A percentile compares a stretch with the other conserved stretches of the same genome.
Evolutionary conservation across 73 alveolate genomes (phyloP).

Genomic region (Diophrys sp.): DNA sequence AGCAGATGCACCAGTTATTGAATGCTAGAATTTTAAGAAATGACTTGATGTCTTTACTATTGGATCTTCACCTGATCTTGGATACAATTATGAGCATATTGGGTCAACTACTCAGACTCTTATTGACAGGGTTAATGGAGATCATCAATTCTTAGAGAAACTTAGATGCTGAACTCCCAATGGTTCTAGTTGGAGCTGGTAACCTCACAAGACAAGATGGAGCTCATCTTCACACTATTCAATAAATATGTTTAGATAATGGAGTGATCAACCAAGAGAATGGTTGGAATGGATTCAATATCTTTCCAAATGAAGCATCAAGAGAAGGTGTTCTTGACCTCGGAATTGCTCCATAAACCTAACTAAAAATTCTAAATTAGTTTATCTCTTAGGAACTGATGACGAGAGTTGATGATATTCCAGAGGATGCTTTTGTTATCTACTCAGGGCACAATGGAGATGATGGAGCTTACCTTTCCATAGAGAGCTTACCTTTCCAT

Average conservation of each 20-base stretch:
- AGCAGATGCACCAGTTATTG: slow-evolving; percentile 78
- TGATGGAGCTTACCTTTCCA: slow-evolving; percentile 91
- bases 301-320: slow-evolving; percentile 71
- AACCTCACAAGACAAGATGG: slow-evolving; percentile 77
- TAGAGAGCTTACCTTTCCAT: slow-evolving; percentile 83
- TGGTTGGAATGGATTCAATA: slow-evolving; percentile 84
- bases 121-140: slow-evolving; percentile 72
- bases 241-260: slow-evolving; percentile 50
- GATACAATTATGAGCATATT: slow-evolving; percentile 67
- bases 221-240: slow-evolving; percentile 64
- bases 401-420: slow-evolving; percentile 81
- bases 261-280: slow-evolving; percentile 61
- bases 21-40: slow-evolving; percentile 78
- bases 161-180: slow-evolving; percentile 81
- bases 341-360: slow-evolving; percentile 56
- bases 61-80: slow-evolving; percentile 73
- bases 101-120: slow-evolving; percentile 74
- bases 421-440: slow-evolving; percentile 87
- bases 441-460: slow-evolving; percentile 91
- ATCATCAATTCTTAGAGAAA: slow-evolving; percentile 76
- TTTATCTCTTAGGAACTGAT: slow-evolving; percentile 78
- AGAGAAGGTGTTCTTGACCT: slow-evolving; percentile 83
- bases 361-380: slow-evolving; percentile 63
- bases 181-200: slow-evolving; percentile 62
- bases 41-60: slow-evolving; percentile 69